A percentile compares a stretch with the other conserved stretches of the same genome.
Conservation (phyloP, 1,284 basidiomycete genomes). For the Ceratobasidium sp. region DNA sequence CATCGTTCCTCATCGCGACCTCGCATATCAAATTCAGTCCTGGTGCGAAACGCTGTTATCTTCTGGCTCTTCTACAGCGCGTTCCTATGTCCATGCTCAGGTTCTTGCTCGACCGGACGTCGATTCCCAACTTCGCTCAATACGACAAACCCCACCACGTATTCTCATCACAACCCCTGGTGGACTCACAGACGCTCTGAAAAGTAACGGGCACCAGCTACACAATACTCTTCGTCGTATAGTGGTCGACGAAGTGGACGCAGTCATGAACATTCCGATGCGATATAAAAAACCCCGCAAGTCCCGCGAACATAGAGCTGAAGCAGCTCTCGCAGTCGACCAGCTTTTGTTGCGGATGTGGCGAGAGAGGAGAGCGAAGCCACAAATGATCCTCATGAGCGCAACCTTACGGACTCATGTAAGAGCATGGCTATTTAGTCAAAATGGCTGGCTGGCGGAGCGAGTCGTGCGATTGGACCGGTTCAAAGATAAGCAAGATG, state of each 20-base stretch:
- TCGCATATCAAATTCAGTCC: slow-evolving; percentile 72
- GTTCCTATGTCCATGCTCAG: slow-evolving; percentile 48
- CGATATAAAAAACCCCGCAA: slow-evolving; percentile 15
- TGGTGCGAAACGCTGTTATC: slow-evolving; percentile 70
- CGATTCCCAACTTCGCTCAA: slow-evolving; percentile 51
- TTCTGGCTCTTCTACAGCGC: slow-evolving; percentile 48
- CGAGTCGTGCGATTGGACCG: slow-evolving; percentile 48
- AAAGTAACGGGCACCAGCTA: slow-evolving; percentile 50
- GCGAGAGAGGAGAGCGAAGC: slow-evolving; percentile 22
- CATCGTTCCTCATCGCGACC: slow-evolving; percentile 77
- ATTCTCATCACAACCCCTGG: slow-evolving; percentile 78
- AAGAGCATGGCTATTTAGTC: slow-evolving; percentile 60
- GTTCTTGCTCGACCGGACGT: slow-evolving; percentile 37
- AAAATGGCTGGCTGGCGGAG: slow-evolving; percentile 47
- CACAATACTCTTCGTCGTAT: slow-evolving; percentile 55
- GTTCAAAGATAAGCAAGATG: slow-evolving; percentile 19
- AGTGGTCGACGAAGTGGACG: slow-evolving; percentile 79
- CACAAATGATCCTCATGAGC: slow-evolving; percentile 72
- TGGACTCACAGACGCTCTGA: slow-evolving; percentile 68
- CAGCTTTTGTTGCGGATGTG: slow-evolving; percentile 39
- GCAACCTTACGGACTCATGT: slow-evolving; percentile 71
- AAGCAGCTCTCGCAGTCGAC: slow-evolving; percentile 27
- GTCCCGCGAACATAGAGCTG: not conserved
- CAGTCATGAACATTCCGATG: slow-evolving; percentile 64
- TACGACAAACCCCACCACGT: slow-evolving; percentile 61